Base-by-base conservation (phyloP, 495 filamentous ascomycete genomes). In the Baudoinia panamericana region DNA sequence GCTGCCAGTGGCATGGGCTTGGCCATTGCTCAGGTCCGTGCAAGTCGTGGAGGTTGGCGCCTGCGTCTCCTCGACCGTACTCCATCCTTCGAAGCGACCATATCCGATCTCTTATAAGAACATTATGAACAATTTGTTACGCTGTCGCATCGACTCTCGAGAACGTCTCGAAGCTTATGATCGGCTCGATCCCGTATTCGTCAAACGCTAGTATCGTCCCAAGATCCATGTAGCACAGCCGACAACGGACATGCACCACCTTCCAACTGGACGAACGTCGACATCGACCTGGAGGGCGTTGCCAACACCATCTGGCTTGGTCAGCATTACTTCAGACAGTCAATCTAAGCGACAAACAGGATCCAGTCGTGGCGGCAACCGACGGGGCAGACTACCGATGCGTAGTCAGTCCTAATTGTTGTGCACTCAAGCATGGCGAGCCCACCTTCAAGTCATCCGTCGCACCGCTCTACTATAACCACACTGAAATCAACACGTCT, bases 201-300 rank as follows among this genome's bases (percentile, higher is more conserved):
- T 55, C 2, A 60, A n/a, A 57, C 38, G 56, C 55, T 1, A 55
- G 56, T 1, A 54, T 57, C 26, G 55, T 60, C 21, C 55, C 57
- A 33, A 30, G 52, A 3, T 48, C 36, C 57, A 57, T 41, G 52
- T 48, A 26, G 30, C 46, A 30, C 36, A 51, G 11, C 50, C 51
- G n/a, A n/a, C n/a, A 16, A 24, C 23, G 13, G 41, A 45, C 28
- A 38, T 32, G n/a, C 37, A 6, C 56, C 56, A 29, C 36, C 41
- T 23, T 55, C 56, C 15, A 40, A 54, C 35, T 48, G 48, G 23
- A 41, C 50, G 17, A 45, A 41, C 29, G 41, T 60, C 24, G 55
- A 60, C 41, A 54, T 60, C 39, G 50, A 60, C 31, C 38, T 57
- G 7, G 56, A 57, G 40, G 47, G 45, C 1, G 56, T 60, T n/a